Base-by-base conservation (phyloP, 2,329 filamentous ascomycete species). In the Penicillium fuscoglaucum region DNA sequence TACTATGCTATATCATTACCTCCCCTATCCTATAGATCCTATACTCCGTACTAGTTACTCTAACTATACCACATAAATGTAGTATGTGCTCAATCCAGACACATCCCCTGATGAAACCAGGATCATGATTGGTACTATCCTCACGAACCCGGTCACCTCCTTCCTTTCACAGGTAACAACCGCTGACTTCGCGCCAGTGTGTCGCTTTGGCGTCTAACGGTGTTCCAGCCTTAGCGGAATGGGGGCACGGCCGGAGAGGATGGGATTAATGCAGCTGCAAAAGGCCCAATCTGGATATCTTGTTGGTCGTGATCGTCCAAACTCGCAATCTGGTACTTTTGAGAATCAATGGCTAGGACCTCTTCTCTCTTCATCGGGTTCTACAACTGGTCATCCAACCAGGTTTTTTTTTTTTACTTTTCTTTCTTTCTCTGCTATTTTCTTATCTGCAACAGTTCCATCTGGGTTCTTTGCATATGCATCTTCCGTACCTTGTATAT, bases 171-270 rank as follows among this genome's bases (percentile, higher is more conserved):
- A 44, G 41, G 4, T 28, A 19, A 48, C 46, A 59, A 60, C 56
- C 61, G 52, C 55, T 44, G 39, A 31, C 40, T 35, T 45, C 49
- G 57, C 57, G 61, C 56, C 61, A 58, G 62, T 52, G 45, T 61
- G 48, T 61, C 61, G 61, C 58, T 61, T 60, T 60, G 58, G 58
- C 58, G 58, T 60, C 55, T 60, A 61, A 59, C 41, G 15, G 45
- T 43, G 37, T 52, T 43, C 29, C 52, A 55, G 47, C 37, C 46
- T 44, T 48, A 57, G 52, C 52, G 35, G 29, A 49, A 43, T 43
- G 28, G 31, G 39, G 51, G 52, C 52, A 49, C 51, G 51, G 35
- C 55, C 50, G 50, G 40, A 55, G 52, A 41, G 17, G 26, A 40
- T 52, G 39, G 47, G 31, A 47, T 47, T 24, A 50, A 37, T 41